Conservation (phyloP, 2,329 filamentous ascomycete genomes). For the Colletotrichum viniferum region DNA sequence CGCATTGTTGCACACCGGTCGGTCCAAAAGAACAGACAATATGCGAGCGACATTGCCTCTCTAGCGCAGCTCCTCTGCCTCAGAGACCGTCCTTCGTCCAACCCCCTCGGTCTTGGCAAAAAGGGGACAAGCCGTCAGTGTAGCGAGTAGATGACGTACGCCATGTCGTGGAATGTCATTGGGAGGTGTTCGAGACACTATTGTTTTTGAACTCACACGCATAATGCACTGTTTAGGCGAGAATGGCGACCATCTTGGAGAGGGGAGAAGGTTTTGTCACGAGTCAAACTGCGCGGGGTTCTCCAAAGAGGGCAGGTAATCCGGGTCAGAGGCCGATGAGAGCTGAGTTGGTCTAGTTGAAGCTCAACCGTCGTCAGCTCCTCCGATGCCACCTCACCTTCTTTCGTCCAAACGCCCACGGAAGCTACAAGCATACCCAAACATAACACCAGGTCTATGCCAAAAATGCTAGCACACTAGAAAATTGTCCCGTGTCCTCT, state of each 20-base stretch:
- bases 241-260: not conserved
- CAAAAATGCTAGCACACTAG: not conserved
- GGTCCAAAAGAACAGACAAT: not conserved
- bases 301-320: not conserved
- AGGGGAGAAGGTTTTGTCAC: slow-evolving; percentile 3
- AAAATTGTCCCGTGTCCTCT: not conserved
- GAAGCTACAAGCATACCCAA: not conserved
- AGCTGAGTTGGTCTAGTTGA: not conserved
- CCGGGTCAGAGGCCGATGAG: not conserved
- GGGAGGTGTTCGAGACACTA: not conserved
- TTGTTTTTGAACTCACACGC: not conserved
- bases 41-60: not conserved
- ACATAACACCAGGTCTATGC: not conserved
- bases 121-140: slow-evolving; percentile 1
- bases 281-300: not conserved
- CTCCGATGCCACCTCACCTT: not conserved
- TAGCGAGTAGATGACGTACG: slow-evolving; percentile 1
- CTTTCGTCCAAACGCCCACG: not conserved
- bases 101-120: slow-evolving; percentile 9
- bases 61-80: not conserved
- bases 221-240: not conserved
- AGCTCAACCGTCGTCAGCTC: not conserved
- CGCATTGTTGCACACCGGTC: not conserved
- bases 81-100: not conserved
- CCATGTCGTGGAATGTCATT: not conserved